Evolutionary conservation across 2,329 filamentous ascomycete genomes (phyloP).

Genomic region (Colletotrichum musicola): DNA sequence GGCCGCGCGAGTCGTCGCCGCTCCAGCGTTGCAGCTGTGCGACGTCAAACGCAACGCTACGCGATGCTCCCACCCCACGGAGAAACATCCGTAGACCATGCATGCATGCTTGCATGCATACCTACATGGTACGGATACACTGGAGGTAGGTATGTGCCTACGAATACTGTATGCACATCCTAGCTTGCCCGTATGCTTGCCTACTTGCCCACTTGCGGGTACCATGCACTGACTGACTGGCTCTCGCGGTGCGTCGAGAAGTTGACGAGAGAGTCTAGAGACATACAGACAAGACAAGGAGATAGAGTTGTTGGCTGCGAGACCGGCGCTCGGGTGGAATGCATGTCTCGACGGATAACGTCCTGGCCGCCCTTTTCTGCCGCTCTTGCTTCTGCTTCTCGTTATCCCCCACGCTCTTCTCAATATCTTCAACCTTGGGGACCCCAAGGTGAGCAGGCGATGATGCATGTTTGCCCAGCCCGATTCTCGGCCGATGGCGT

Average conservation of each 20-base stretch:
- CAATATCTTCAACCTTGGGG: not conserved
- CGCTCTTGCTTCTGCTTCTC: not conserved
- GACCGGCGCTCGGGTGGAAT: conserved; percentile 3
- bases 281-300: conserved; percentile 14
- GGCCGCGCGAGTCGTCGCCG: conserved; percentile 32
- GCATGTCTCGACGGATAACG: conserved; percentile 18
- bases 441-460: too few relatives aligned
- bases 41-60: conserved; percentile 24
- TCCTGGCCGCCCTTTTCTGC: not conserved
- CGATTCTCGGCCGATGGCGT: conserved; percentile 26
- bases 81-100: conserved; percentile 15
- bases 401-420: not conserved
- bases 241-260: too few relatives aligned
- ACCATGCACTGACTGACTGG: too few relatives aligned
- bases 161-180: too few relatives aligned
- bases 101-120: not conserved
- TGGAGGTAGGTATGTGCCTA: not conserved
- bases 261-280: not conserved
- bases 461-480: conserved; percentile 11
- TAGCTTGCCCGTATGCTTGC: too few relatives aligned
- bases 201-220: too few relatives aligned
- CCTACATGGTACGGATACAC: too few relatives aligned
- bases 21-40: conserved; percentile 32
- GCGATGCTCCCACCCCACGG: conserved; percentile 28
- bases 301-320: conserved; percentile 23